Evolutionary conservation across 805 yeast genomes (phyloP).

Genomic region (Isabelozyma heimii): DNA sequence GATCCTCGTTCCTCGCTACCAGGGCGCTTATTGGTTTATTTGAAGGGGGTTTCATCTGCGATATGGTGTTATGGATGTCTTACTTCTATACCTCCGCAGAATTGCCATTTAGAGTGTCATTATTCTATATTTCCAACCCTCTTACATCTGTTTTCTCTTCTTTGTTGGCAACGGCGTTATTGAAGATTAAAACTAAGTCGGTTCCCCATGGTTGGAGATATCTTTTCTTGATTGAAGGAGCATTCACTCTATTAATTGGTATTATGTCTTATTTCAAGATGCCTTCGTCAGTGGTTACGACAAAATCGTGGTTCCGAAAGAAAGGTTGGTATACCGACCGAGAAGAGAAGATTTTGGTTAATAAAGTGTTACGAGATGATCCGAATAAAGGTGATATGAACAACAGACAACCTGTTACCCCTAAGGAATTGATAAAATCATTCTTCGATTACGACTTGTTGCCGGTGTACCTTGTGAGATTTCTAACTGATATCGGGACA

Average conservation of each 20-base stretch:
- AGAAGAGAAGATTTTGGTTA: slow-evolving; percentile 25
- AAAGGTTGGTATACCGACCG: slow-evolving; percentile 34
- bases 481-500: slow-evolving; percentile 26
- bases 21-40: slow-evolving; percentile 26
- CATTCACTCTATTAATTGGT: slow-evolving; percentile 54
- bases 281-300: slow-evolving; percentile 57
- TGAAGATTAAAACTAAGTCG: slow-evolving; percentile 10
- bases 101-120: slow-evolving; percentile 54
- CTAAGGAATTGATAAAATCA: slow-evolving; percentile 12
- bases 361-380: slow-evolving; percentile 24
- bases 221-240: slow-evolving; percentile 65
- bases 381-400: slow-evolving; percentile 29
- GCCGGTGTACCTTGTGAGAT: slow-evolving; percentile 34
- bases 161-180: slow-evolving; percentile 17
- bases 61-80: slow-evolving; percentile 57
- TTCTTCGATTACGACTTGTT: slow-evolving; percentile 21
- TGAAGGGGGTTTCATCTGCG: slow-evolving; percentile 44
- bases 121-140: slow-evolving; percentile 20
- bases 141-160: slow-evolving; percentile 8
- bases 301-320: slow-evolving; percentile 47
- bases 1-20: slow-evolving; percentile 19
- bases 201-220: slow-evolving; percentile 51
- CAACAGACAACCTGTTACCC: slow-evolving; percentile 22
- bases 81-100: slow-evolving; percentile 62
- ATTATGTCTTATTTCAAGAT: slow-evolving; percentile 41